phyloP scores from a whole-genome alignment of 2,329 filamentous ascomycete genomes.

The Mycogone perniciosa region DNA sequence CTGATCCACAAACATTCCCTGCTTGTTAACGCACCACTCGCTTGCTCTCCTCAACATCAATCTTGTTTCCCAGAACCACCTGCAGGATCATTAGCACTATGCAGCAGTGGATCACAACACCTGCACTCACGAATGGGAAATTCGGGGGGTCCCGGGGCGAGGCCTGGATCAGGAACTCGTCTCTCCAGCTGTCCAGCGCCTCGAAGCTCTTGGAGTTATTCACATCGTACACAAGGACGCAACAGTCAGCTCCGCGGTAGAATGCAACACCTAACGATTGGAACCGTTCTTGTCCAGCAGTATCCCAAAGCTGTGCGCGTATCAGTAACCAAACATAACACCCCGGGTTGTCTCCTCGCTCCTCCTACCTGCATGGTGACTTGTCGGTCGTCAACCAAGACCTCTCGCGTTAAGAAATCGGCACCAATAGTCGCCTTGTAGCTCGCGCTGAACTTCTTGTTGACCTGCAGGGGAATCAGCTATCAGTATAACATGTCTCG shows the following conservation, averaged over 20 bases:
- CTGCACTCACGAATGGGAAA: constrained; percentile 75
- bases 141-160: constrained; percentile 93
- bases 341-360: constrained; percentile 2
- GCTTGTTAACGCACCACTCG: constrained; percentile 57
- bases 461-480: constrained; percentile 60
- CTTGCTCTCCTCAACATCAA: constrained; percentile 97
- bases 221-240: constrained; percentile 95
- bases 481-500: constrained; percentile 11
- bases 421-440: constrained; percentile 99
- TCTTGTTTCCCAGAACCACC: constrained; percentile 98
- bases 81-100: constrained; percentile 30
- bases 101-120: too few relatives aligned
- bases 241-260: constrained; percentile 96
- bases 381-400: constrained; percentile 90
- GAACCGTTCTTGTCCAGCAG: constrained; percentile 93
- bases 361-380: constrained; percentile 89
- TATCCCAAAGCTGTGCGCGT: constrained; percentile 78
- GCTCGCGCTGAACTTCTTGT: constrained; percentile 99
- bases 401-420: constrained; percentile 97
- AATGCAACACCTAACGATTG: constrained; percentile 96
- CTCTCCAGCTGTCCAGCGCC: constrained; percentile 94
- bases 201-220: constrained; percentile 99
- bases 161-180: constrained; percentile 96
- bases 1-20: not conserved
- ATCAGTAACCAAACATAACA: constrained; percentile 12